Percentiles rank a stretch among this genome's conserved stretches.
These are phyloP conservation scores for Lactarius sanguifluus DNA, from an alignment of 768 basidiomycete genomes.

Conservation along the genomic window DNA sequence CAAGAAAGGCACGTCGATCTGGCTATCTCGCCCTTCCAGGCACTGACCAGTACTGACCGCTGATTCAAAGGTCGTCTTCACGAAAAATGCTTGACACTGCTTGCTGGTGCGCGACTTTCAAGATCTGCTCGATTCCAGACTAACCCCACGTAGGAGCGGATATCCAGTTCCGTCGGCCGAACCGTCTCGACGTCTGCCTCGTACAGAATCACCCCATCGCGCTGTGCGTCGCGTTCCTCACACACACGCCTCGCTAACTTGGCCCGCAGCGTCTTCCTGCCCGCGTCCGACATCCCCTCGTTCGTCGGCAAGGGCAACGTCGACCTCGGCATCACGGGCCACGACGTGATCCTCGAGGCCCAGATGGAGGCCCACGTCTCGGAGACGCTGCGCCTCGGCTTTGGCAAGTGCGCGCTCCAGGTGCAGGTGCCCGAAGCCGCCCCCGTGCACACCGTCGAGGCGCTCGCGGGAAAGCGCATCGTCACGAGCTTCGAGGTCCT, in stretches of 20 bases:
- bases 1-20: constrained; percentile 74
- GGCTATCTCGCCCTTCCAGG: not conserved
- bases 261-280: constrained; percentile 80
- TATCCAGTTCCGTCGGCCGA: constrained; percentile 86
- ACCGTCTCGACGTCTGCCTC: constrained; percentile 90
- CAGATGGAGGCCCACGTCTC: constrained; percentile 76
- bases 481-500: constrained; percentile 96
- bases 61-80: constrained; percentile 68
- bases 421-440: constrained; percentile 87
- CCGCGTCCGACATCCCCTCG: constrained; percentile 95
- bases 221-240: constrained; percentile 54
- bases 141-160: constrained; percentile 68
- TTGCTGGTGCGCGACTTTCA: constrained; percentile 57
- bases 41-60: not conserved
- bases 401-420: constrained; percentile 88
- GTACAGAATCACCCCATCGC: constrained; percentile 92
- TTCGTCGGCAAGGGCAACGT: constrained; percentile 98
- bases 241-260: not conserved
- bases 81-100: constrained; percentile 84
- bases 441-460: constrained; percentile 65
- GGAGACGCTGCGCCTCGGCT: constrained; percentile 80
- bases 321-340: constrained; percentile 95
- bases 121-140: not conserved
- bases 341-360: constrained; percentile 94
- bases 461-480: constrained; percentile 86